Evolutionary conservation across 306 rosid genomes (phyloP).

Genomic region (Acacia melanoxylon): DNA sequence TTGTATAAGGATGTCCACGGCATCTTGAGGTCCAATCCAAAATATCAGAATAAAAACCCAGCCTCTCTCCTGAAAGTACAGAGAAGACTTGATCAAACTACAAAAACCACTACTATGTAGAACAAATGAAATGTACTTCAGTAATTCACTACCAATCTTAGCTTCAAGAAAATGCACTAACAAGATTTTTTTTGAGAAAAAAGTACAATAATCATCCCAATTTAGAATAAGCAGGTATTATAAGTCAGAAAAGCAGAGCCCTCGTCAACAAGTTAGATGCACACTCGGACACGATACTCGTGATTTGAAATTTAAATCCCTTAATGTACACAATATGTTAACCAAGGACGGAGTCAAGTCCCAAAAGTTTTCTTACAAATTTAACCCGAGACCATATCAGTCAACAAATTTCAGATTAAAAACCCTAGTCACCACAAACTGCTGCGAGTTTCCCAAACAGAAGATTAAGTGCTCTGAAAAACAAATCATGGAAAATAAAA

Average conservation of each 20-base stretch:
- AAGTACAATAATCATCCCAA: not conserved
- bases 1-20: constrained; percentile 79
- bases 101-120: not conserved
- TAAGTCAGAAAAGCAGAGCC: not conserved
- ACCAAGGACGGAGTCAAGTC: constrained; percentile 14
- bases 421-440: constrained; percentile 29
- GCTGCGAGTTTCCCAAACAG: not conserved
- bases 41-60: constrained; percentile 27
- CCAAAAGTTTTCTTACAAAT: constrained; percentile 23
- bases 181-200: not conserved
- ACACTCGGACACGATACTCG: constrained; percentile 18
- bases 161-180: not conserved
- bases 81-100: constrained; percentile 10
- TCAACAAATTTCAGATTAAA: constrained; percentile 14
- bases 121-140: not conserved
- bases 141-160: not conserved
- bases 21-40: constrained; percentile 70
- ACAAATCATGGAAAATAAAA: not conserved
- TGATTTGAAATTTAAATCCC: constrained; percentile 12
- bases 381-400: constrained; percentile 12
- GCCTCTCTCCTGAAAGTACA: constrained; percentile 40
- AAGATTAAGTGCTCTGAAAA: not conserved
- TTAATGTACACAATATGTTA: not conserved
- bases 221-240: not conserved
- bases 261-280: not conserved